A percentile compares a stretch with the other conserved stretches of the same genome.
phyloP scores from a whole-genome alignment of 192 early-diverging fungal species.

The Coemansia sp. region DNA sequence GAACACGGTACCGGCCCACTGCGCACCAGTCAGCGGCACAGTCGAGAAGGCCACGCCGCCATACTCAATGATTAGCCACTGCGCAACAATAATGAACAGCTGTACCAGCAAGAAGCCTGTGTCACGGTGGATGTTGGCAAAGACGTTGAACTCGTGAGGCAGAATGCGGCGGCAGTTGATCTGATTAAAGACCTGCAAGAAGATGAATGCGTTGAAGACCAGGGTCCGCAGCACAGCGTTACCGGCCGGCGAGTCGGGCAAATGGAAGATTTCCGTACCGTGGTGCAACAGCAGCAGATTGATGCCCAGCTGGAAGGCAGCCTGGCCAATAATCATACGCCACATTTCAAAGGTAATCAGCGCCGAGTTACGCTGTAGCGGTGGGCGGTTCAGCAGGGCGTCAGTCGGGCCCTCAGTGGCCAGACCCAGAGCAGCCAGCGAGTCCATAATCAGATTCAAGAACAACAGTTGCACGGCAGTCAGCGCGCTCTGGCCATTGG shows the following conservation, averaged over 20 bases:
- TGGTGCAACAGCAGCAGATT: conserved; percentile 63
- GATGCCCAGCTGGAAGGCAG: conserved; percentile 82
- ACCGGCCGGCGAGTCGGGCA: conserved; percentile 38
- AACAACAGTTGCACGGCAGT: conserved; percentile 91
- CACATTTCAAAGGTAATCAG: conserved; percentile 88
- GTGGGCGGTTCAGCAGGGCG: conserved; percentile 77
- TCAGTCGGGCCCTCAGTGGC: conserved; percentile 88
- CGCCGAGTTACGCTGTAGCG: conserved; percentile 69
- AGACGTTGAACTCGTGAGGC: conserved; percentile 72
- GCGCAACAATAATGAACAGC: conserved; percentile 66
- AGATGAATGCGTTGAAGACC: conserved; percentile 93
- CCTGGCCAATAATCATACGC: conserved; percentile 90
- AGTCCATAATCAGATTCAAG: conserved; percentile 96
- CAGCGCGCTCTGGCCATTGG: conserved; percentile 70
- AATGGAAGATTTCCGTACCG: conserved; percentile 65
- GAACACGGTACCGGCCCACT: conserved; percentile 80
- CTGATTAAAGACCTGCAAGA: conserved; percentile 93
- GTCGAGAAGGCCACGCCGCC: conserved; percentile 90
- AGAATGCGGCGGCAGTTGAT: conserved; percentile 88
- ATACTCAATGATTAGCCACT: conserved; percentile 84
- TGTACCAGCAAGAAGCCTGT: conserved; percentile 79
- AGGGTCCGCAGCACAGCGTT: conserved; percentile 66
- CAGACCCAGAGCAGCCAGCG: conserved; percentile 87
- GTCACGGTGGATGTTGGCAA: conserved; percentile 81
- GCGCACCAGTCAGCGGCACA: conserved; percentile 57